Evolutionary conservation across 164 flowering plant species (phyloP).

Genomic region (Vitis riparia): DNA sequence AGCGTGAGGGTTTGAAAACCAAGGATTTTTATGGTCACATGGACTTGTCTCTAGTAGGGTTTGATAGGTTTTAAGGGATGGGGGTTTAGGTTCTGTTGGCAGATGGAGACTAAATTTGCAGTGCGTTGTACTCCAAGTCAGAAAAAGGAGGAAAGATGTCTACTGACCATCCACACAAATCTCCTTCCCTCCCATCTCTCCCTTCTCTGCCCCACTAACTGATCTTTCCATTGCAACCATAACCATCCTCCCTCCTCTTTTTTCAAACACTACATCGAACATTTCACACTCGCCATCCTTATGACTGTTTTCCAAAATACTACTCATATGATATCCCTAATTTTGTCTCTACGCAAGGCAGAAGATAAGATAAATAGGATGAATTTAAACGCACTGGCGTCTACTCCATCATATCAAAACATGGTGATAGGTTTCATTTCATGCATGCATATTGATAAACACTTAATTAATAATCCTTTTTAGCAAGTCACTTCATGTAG

Average conservation of each 20-base stretch:
- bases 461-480: neutral
- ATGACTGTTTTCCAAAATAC: too few relatives aligned
- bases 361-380: too few relatives aligned
- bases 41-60: conserved; percentile 52
- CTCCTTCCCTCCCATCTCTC: neutral
- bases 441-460: too few relatives aligned
- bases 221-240: neutral
- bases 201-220: neutral
- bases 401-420: too few relatives aligned
- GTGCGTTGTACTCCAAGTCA: conserved; percentile 16
- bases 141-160: conserved; percentile 8
- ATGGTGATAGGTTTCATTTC: too few relatives aligned
- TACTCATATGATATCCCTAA: too few relatives aligned
- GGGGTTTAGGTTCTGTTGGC: conserved; percentile 20
- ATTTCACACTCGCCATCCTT: too few relatives aligned
- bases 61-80: conserved; percentile 33
- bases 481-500: neutral
- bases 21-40: conserved; percentile 44
- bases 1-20: conserved; percentile 31
- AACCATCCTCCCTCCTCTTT: too few relatives aligned
- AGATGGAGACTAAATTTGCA: conserved; percentile 20
- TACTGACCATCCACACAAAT: neutral
- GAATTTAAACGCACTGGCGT: too few relatives aligned
- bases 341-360: too few relatives aligned
- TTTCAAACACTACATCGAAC: too few relatives aligned